A percentile compares a stretch with the other conserved stretches of the same genome.
Evolutionary conservation across 2,329 filamentous ascomycete genomes (phyloP).

Genomic region (Pseudogymnoascus sp.): DNA sequence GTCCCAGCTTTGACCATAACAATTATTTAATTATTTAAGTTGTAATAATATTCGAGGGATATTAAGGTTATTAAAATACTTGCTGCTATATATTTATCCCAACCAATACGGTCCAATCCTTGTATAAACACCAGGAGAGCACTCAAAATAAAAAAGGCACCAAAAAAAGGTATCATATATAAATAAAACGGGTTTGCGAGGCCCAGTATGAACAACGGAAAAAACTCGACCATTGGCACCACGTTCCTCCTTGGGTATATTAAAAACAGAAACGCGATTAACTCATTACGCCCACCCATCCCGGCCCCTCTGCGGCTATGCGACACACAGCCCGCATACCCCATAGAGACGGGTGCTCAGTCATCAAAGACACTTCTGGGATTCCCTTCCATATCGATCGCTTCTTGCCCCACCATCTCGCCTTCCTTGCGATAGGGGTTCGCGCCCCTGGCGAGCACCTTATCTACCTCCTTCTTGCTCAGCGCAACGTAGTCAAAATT

Average conservation of each 20-base stretch:
- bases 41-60: background rate
- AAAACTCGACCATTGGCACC: background rate
- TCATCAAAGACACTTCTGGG: background rate
- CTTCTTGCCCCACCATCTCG: conserved; percentile 10
- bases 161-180: background rate
- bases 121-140: background rate
- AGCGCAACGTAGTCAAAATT: conserved; percentile 38
- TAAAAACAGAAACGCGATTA: conserved; percentile 1
- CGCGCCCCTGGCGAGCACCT: conserved; percentile 26
- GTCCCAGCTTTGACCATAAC: too few species aligned
- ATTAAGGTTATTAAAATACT: background rate
- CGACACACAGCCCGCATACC: background rate
- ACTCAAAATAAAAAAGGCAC: background rate
- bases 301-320: background rate
- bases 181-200: background rate
- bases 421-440: conserved; percentile 14
- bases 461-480: conserved; percentile 33
- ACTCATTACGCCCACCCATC: background rate
- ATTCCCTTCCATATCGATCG: background rate
- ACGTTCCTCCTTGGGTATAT: background rate
- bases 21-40: too few species aligned
- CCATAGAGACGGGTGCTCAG: background rate
- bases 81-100: background rate
- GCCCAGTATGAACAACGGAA: background rate
- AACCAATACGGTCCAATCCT: background rate